These are phyloP conservation scores for Talaromyces atroroseus DNA, from an alignment of 2,329 filamentous ascomycete genomes.

Conservation along the genomic window DNA sequence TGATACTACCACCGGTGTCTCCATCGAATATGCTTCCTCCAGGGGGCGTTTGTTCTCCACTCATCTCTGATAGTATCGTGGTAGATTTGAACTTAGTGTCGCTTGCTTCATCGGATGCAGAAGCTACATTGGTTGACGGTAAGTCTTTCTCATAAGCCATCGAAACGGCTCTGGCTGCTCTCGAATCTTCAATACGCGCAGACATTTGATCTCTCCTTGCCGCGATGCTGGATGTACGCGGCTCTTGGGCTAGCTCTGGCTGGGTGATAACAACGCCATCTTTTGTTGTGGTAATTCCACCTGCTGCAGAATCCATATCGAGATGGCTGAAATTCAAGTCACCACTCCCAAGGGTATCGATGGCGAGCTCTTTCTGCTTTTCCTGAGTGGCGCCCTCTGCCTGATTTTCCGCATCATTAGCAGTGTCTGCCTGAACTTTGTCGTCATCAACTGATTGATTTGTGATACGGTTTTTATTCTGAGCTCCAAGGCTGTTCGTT, in stretches of 20 bases:
- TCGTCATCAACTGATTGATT: constrained; percentile 21
- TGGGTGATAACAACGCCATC: constrained; percentile 36
- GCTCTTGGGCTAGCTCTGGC: constrained; percentile 26
- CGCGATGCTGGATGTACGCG: constrained; percentile 32
- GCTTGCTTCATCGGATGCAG: constrained; percentile 30
- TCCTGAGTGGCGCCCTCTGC: constrained; percentile 33
- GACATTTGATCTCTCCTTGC: constrained; percentile 46
- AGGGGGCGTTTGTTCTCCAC: constrained; percentile 61
- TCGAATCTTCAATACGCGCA: constrained; percentile 54
- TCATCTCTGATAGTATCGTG: constrained; percentile 24
- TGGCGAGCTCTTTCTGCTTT: constrained; percentile 63
- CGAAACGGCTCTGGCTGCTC: constrained; percentile 56
- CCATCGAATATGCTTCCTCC: constrained; percentile 60
- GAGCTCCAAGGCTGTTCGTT: constrained; percentile 54
- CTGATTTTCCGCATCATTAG: constrained; percentile 19
- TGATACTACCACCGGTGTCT: constrained; percentile 46
- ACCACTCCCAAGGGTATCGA: constrained; percentile 83
- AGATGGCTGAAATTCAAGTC: constrained; percentile 85
- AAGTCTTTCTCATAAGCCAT: constrained; percentile 52
- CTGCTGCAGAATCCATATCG: constrained; percentile 54
- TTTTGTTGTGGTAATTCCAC: constrained; percentile 30
- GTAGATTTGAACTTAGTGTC: constrained; percentile 24
- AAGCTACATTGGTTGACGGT: constrained; percentile 34
- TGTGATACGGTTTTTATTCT: constrained; percentile 40
- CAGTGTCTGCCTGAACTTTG: constrained; percentile 15